Base-by-base conservation (phyloP, 495 filamentous ascomycete species). In the Parachaetomium inaequale region DNA sequence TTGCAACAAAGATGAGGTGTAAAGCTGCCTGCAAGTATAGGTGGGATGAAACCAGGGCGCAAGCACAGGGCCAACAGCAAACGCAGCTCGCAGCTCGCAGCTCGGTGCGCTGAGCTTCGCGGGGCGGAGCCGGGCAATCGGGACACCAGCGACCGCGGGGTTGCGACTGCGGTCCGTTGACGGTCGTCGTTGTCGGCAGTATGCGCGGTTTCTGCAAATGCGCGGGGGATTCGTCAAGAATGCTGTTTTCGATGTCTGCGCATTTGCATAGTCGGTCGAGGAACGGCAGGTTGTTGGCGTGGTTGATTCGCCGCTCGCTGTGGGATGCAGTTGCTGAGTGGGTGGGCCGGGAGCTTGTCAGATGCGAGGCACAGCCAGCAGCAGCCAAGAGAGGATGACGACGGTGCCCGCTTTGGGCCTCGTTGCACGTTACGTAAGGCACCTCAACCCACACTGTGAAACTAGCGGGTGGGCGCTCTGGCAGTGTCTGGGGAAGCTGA, bases 301-400 rank as follows among this genome's bases (percentile, higher is more conserved):
- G 8, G 47, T 19, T n/a, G 46, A 31, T 52, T 53, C 34, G 49
- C 47, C 25, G 47, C 49, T 60, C 6, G 36, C 21, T 19, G 28
- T 10, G 50, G 28, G 38, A 26, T 61, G 58, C 47, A 4, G 50
- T 55, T 60, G 46, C 11, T 53, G 32, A 25, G 19, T 31, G 49
- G n/a, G 58, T 61, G 58, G 58, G 46, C 21, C 58, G 34, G 32
- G 7, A 54, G 49, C 49, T 47, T 52, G 36, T 15, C 15, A 31
- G 58, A 31, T 54, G 58, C 58, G 58, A 54, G 50, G 58, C 58
- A 46, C 58, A 61, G 58, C 50, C 17, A 8, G 58, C 38, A 50
- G n/a, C n/a, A n/a, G n/a, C n/a, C n/a, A n/a, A n/a, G 55, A 55
- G 49, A 61, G 28, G 38, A 61, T 60, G 58, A 60, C 58, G 58